Base-by-base conservation (phyloP, 768 basidiomycete genomes). In the Agaricus subrufescens region DNA sequence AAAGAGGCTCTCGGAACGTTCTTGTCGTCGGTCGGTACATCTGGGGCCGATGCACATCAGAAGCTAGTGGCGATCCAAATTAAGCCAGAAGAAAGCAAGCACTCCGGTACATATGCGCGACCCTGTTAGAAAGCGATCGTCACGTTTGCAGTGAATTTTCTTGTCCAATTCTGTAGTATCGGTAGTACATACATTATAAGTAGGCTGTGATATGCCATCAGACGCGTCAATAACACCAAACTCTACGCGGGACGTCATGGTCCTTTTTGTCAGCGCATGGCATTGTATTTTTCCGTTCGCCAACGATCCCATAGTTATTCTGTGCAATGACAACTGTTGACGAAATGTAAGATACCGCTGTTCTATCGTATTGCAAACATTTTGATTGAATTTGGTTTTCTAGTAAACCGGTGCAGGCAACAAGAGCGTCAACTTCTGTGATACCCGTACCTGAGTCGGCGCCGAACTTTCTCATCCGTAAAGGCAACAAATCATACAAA, bases 91-190 rank as follows among this genome's bases (percentile, higher is more conserved):
- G 81, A 75, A 7, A 75, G 73, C 31, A 60, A 69, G 54, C 64
- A 74, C 39, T 81, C 76, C 46, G 86, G 87, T 11, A 89, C 89
- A 3, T 90, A 80, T 65, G 77, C 87, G 47, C 87, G 83, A 63
- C 70, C 81, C 15, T 91, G 88, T 67, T 90, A 72, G 75, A 65
- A 12, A 25, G 19, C 34, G 34, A 11, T 34, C 7, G 7, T 7
- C 11, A 34, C 34, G 34, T 8, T 11, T 6, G 11, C 12, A 5
- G 29, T 26, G 6, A 26, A 46, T 29, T 29, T 25, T 27, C 1
- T 29, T 26, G 11, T 1, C 25, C 46, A 25, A n/a, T 10, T n/a
- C 30, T 15, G 26, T 29, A 46, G 23, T 48, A 47, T 30, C 4
- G 31, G 26, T 31, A 12, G n/a, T 47, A 29, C 11, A 46, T 25